phyloP scores from a whole-genome alignment of 768 basidiomycete species.

The Hemileccinum rubropunctum region DNA sequence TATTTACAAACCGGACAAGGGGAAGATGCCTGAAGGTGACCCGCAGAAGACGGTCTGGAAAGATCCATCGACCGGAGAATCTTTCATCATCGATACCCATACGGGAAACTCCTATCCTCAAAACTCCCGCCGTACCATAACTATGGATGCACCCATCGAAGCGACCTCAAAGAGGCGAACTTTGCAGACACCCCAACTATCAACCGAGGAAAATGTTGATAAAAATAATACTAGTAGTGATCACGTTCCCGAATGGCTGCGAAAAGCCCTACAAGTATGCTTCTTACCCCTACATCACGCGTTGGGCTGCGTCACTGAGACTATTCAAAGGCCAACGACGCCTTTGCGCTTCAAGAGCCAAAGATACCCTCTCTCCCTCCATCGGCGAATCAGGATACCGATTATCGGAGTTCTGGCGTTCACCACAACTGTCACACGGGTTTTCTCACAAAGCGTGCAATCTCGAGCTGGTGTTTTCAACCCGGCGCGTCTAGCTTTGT shows the following conservation, averaged over 20 bases:
- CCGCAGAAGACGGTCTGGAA: constrained; percentile 42
- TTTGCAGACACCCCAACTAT: constrained; percentile 4
- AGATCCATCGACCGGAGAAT: constrained; percentile 59
- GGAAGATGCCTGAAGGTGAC: constrained; percentile 31
- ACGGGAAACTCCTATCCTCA: constrained; percentile 65
- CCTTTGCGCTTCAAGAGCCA: constrained; percentile 49
- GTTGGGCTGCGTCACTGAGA: constrained; percentile 9
- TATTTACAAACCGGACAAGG: constrained; percentile 16
- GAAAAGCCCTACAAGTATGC: constrained; percentile 54
- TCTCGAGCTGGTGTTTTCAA: constrained; percentile 8
- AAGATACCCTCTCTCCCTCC: constrained; percentile 40
- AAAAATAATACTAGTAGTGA: constrained; percentile 11
- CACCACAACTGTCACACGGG: constrained; percentile 16
- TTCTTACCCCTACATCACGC: constrained; percentile 11
- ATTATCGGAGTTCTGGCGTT: constrained; percentile 7
- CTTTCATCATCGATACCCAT: constrained; percentile 58
- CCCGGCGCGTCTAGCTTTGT: constrained; percentile 10
- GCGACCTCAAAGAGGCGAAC: constrained; percentile 15
- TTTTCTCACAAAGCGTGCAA: constrained; percentile 5
- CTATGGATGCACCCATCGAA: constrained; percentile 5
- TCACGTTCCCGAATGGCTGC: constrained; percentile 61
- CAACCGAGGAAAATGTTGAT: neutral
- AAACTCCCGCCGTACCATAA: constrained; percentile 7
- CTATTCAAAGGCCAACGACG: constrained; percentile 47
- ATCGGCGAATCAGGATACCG: constrained; percentile 9